Base-by-base conservation (phyloP, 31 red algal genomes). In the Odonthalia washingtoniensis region DNA sequence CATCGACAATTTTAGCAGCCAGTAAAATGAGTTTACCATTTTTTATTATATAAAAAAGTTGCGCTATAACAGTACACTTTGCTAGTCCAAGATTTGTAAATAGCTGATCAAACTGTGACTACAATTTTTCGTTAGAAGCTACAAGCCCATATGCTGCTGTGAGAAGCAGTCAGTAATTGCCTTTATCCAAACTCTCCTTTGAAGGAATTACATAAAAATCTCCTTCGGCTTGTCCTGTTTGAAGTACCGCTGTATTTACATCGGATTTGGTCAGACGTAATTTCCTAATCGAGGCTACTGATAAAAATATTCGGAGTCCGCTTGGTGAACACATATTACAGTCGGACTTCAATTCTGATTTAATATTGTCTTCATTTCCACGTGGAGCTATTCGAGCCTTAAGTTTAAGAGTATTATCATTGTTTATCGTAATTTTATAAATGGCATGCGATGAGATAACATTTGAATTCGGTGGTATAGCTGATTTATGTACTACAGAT, bases 391-490 rank as follows among this genome's bases (percentile, higher is more conserved):
- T 61, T 72, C n/a, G 24, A 14, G 52, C 52, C 24, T 61, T 61
- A 14, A 61, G 14, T 24, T 17, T 61, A 14, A 61, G 24, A 17
- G 14, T 61, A 31, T 35, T 35, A 72, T 32, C 67, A 14, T 61
- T 24, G 24, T 17, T 14, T 21, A 72, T 30, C 32, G 14, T 33
- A 14, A 72, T 30, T 32, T 21, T 82, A 1, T 69, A 82, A 38
- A 82, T 66, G 36, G 17, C 43, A 74, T 73, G 81, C 16, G 39
- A 3, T n/a, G 66, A 53, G 39, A 85, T 85, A 46, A 85, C 68
- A 85, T 85, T 75, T 31, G 69, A 4, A 21, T 42, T 46, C 5
- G 0, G 5, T 52, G 76, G 76, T 61, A 80, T 52, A 32, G 36
- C 4, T 0, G 0, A 27, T 28, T 28, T 63, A 17, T 26, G 76